A percentile compares a stretch with the other conserved stretches of the same genome.
Evolutionary conservation across 768 basidiomycete genomes (phyloP).

Genomic region (Hydnomerulius pinastri): DNA sequence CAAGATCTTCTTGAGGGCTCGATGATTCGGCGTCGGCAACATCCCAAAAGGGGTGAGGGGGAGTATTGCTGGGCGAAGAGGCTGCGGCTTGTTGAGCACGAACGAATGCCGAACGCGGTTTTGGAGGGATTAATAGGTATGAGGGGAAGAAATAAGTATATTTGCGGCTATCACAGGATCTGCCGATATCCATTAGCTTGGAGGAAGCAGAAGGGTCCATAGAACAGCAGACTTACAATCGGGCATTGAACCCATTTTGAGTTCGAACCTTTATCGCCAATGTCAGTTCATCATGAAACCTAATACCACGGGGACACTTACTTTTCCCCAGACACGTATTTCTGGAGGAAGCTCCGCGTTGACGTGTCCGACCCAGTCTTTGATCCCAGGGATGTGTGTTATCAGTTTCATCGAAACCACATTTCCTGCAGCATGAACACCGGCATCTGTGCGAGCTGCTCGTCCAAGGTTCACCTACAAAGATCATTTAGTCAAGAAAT

Average conservation of each 20-base stretch:
- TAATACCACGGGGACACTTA: constrained; percentile 37
- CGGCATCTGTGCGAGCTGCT: constrained; percentile 94
- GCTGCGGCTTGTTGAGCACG: constrained; percentile 41
- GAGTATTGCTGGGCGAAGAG: constrained; percentile 21
- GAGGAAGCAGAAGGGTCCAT: background rate
- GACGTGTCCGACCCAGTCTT: constrained; percentile 68
- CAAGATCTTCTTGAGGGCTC: constrained; percentile 57
- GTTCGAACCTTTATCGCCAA: constrained; percentile 53
- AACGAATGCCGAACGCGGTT: constrained; percentile 66
- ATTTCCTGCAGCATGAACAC: constrained; percentile 97
- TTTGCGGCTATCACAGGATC: constrained; percentile 91
- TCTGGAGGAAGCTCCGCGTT: constrained; percentile 90
- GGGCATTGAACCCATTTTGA: constrained; percentile 82
- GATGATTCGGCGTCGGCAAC: constrained; percentile 35
- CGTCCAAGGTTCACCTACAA: constrained; percentile 79
- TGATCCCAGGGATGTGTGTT: constrained; percentile 65
- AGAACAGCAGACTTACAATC: constrained; percentile 47
- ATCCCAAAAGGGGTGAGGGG: constrained; percentile 65
- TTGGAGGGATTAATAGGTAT: constrained; percentile 89
- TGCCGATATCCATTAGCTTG: constrained; percentile 29
- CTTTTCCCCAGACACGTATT: constrained; percentile 91
- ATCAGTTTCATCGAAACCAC: constrained; percentile 92
- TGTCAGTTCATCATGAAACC: background rate
- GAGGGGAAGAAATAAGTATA: constrained; percentile 98
- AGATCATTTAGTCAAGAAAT: background rate